Conservation (phyloP, 2,329 filamentous ascomycete species). For the Fusarium haematococcum region DNA sequence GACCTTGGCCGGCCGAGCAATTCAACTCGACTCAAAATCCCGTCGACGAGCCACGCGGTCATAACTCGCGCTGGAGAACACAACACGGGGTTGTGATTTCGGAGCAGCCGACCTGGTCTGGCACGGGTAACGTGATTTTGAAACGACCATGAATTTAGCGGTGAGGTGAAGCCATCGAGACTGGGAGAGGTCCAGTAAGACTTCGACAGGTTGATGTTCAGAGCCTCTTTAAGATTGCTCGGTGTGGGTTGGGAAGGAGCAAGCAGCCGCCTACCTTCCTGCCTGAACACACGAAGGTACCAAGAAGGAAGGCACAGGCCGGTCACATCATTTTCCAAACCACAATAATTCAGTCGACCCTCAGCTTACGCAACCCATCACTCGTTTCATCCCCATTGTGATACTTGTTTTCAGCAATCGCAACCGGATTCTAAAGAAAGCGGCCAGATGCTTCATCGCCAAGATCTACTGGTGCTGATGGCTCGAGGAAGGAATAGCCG, state of each 20-base stretch:
- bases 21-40: constrained; percentile 44
- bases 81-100: constrained; percentile 14
- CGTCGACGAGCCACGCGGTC: constrained; percentile 38
- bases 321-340: background rate
- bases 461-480: background rate
- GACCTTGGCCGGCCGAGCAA: constrained; percentile 29
- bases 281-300: background rate
- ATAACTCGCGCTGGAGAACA: constrained; percentile 17
- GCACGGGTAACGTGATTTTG: constrained; percentile 3
- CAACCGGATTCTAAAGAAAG: background rate
- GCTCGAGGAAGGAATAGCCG: background rate
- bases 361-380: background rate
- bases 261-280: background rate
- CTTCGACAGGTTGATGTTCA: background rate
- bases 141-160: background rate
- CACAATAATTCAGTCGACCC: background rate
- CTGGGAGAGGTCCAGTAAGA: background rate
- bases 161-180: constrained; percentile 1
- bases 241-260: background rate
- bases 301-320: background rate
- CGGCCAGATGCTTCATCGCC: background rate
- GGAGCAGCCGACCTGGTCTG: constrained; percentile 22
- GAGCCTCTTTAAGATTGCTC: background rate
- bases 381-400: background rate
- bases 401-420: background rate